phyloP scores from a whole-genome alignment of 495 filamentous ascomycete species.

The Penicillium steckii region DNA sequence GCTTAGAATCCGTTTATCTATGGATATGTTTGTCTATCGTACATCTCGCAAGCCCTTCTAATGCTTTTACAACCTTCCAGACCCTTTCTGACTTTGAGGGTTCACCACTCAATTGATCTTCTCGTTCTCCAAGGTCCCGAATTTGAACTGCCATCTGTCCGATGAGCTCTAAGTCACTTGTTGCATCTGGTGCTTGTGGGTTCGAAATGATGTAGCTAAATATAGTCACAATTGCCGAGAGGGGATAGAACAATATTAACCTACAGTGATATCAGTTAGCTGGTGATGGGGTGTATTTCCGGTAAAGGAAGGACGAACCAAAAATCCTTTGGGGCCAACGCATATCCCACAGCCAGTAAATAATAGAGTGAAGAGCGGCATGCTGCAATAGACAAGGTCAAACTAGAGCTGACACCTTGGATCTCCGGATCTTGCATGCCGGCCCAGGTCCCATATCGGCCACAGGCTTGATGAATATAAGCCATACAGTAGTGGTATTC shows the following conservation, averaged over 20 bases:
- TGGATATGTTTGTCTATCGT: not conserved
- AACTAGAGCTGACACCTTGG: slow-evolving; percentile 29
- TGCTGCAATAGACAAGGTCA: slow-evolving; percentile 31
- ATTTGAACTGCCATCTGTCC: not conserved
- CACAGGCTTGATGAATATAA: slow-evolving; percentile 34
- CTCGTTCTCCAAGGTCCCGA: not conserved
- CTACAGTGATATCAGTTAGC: not conserved
- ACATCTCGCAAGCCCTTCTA: not conserved
- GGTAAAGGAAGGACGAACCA: not conserved
- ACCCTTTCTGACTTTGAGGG: not conserved
- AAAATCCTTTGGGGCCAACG: not conserved
- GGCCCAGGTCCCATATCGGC: slow-evolving; percentile 18
- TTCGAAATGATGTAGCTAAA: not conserved
- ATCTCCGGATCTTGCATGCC: slow-evolving; percentile 11
- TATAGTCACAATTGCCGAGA: not conserved
- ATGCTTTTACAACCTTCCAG: not conserved
- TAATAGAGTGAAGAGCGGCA: slow-evolving; percentile 7
- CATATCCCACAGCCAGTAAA: not conserved
- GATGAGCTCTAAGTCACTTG: not conserved
- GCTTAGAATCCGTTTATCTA: not conserved
- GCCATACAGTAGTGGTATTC: slow-evolving; percentile 36
- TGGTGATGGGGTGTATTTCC: not conserved
- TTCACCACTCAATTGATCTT: not conserved
- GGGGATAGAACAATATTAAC: not conserved
- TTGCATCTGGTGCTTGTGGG: not conserved